Conservation (phyloP, 345 rosid species). For the Pseudoturritis turrita region DNA sequence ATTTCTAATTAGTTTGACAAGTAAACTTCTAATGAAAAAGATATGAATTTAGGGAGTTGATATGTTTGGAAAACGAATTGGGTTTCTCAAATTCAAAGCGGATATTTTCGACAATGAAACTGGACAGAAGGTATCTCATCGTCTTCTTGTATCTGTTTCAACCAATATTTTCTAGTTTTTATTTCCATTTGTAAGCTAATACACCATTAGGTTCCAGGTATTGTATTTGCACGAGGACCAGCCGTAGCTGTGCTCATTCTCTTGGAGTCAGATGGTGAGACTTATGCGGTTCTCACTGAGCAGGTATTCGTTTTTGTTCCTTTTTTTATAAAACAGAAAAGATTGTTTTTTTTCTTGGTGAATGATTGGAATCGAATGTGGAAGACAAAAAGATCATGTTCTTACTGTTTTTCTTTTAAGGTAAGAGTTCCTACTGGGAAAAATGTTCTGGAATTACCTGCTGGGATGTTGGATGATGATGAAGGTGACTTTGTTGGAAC, state of each 20-base stretch:
- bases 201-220: slow-evolving; percentile 77
- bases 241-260: slow-evolving; percentile 86
- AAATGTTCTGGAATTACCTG: slow-evolving; percentile 79
- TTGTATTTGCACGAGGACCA: slow-evolving; percentile 94
- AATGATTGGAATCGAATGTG: not conserved
- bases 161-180: not conserved
- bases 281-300: slow-evolving; percentile 85
- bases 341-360: not conserved
- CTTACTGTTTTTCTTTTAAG: slow-evolving; percentile 38
- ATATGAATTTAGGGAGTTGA: slow-evolving; percentile 61
- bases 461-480: slow-evolving; percentile 94
- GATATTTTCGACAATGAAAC: slow-evolving; percentile 60
- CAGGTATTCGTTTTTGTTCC: slow-evolving; percentile 43
- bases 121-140: slow-evolving; percentile 55
- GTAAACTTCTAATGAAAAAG: not conserved
- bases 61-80: slow-evolving; percentile 76
- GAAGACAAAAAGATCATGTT: not conserved
- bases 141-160: slow-evolving; percentile 11
- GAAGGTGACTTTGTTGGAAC: slow-evolving; percentile 83
- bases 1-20: not conserved
- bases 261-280: slow-evolving; percentile 60
- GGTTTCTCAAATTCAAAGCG: slow-evolving; percentile 87
- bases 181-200: slow-evolving; percentile 26
- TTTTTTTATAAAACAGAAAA: not conserved
- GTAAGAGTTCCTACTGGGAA: slow-evolving; percentile 85